Percentiles rank a stretch among this genome's conserved stretches.
Conservation (phyloP, 139 green algal genomes). For the Astrephomene gubernaculifera region DNA sequence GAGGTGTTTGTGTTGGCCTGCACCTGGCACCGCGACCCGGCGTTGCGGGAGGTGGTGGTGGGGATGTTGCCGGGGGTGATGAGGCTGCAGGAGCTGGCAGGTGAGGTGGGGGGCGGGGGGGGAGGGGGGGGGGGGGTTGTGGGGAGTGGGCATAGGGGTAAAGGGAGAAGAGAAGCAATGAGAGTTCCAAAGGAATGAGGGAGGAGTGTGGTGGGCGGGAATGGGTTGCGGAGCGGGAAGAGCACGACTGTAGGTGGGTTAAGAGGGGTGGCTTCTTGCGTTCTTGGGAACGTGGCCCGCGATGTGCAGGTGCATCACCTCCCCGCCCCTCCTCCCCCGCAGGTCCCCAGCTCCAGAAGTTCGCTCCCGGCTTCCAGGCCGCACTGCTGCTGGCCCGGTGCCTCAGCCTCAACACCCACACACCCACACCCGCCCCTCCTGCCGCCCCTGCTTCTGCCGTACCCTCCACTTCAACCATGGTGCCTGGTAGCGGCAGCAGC, state of each 20-base stretch:
- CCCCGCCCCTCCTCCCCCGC: not conserved
- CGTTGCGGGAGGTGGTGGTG: slow-evolving; percentile 65
- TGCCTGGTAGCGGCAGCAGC: not conserved
- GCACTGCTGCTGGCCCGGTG: slow-evolving; percentile 79
- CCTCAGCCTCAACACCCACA: slow-evolving; percentile 42
- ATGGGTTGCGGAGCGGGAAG: too few species aligned
- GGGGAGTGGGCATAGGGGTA: not conserved
- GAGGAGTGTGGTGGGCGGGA: too few species aligned
- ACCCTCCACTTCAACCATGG: not conserved
- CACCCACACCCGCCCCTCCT: not conserved
- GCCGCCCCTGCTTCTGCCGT: not conserved
- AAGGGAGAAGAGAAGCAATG: not conserved
- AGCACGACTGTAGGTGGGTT: too few species aligned
- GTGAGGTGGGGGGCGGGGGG: slow-evolving; percentile 15
- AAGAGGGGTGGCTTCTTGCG: too few species aligned
- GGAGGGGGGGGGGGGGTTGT: not conserved
- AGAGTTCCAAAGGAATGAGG: not conserved
- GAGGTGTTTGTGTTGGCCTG: slow-evolving; percentile 59
- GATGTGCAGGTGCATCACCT: too few species aligned
- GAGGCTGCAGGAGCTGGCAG: slow-evolving; percentile 75
- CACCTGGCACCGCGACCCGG: slow-evolving; percentile 46
- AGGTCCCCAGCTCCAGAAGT: slow-evolving; percentile 78
- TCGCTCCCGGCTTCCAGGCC: slow-evolving; percentile 64
- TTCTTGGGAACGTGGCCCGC: too few species aligned
- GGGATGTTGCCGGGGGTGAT: slow-evolving; percentile 77